These are phyloP conservation scores for Citrus sinensis DNA, from an alignment of 345 rosid genomes.

Conservation along the genomic window DVS_A1.0 CM039161.1:21924001-21924500, in stretches of 20 bases:
- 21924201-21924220: constrained; percentile 10
- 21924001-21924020: too few species aligned
- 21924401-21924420: not conserved
- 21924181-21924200: not conserved
- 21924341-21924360: not conserved
- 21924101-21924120: not conserved
- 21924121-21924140: not conserved
- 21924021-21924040: too few species aligned
- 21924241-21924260: constrained; percentile 7
- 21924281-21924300: not conserved
- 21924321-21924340: not conserved
- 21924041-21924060: too few species aligned
- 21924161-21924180: not conserved
- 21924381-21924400: constrained; percentile 11
- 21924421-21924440: not conserved
- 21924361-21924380: not conserved
- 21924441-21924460: not conserved
- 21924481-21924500: too few species aligned
- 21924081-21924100: not conserved
- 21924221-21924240: not conserved
- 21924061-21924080: too few species aligned
- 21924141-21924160: not conserved
- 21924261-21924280: not conserved
- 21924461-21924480: not conserved
- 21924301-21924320: not conserved